A percentile compares a stretch with the other conserved stretches of the same genome.
phyloP scores from a whole-genome alignment of 257 asterid genomes.

The Solanum piurae region DNA sequence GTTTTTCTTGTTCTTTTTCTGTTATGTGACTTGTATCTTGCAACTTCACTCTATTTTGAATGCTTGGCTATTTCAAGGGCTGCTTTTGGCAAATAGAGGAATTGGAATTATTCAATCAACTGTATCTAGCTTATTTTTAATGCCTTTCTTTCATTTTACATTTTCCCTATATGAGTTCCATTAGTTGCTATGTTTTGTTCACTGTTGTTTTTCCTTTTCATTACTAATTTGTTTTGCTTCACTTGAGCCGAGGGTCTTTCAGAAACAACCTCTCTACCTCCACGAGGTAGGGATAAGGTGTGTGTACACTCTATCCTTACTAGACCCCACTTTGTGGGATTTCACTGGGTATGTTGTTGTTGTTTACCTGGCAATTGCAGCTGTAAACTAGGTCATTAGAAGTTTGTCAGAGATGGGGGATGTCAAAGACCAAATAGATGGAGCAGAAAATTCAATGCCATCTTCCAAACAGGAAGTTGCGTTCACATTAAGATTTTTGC shows the following conservation, averaged over 20 bases:
- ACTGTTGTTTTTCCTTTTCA: not conserved
- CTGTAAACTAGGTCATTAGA: not conserved
- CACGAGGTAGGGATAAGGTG: not conserved
- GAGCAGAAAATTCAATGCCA: slow-evolving; percentile 45
- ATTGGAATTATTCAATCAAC: not conserved
- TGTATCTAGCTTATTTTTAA: not conserved
- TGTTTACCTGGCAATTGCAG: not conserved
- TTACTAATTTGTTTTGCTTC: not conserved
- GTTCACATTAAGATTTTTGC: slow-evolving; percentile 3
- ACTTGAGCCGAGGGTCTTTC: not conserved
- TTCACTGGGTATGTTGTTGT: not conserved
- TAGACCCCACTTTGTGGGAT: not conserved
- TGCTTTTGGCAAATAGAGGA: not conserved
- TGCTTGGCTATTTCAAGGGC: not conserved
- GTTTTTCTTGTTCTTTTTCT: not conserved
- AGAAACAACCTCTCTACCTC: not conserved
- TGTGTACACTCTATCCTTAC: not conserved
- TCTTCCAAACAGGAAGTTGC: slow-evolving; percentile 57
- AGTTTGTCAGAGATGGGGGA: slow-evolving; percentile 25
- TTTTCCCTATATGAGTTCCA: not conserved
- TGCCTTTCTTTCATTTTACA: not conserved
- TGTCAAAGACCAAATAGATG: slow-evolving; percentile 43
- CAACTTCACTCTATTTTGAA: not conserved
- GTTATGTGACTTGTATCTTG: not conserved
- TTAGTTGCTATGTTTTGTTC: not conserved